phyloP scores from a whole-genome alignment of 805 yeast genomes.

The Candida chilensis region DNA sequence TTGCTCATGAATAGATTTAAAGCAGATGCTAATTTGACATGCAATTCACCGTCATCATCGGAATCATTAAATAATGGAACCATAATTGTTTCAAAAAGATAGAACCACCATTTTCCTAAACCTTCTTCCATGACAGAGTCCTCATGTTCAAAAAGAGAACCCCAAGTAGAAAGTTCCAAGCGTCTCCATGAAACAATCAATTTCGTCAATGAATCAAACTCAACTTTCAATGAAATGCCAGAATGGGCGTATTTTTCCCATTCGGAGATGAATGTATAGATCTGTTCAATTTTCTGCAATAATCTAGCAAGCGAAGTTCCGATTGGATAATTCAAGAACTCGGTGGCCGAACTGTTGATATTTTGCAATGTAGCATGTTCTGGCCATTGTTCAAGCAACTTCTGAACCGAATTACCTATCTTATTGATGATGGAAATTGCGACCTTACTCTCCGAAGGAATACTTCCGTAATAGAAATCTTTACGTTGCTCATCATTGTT shows the following conservation, averaged over 20 bases:
- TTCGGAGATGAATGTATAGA: conserved; percentile 73
- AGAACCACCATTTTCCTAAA: conserved; percentile 86
- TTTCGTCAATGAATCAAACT: conserved; percentile 48
- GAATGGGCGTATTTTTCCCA: conserved; percentile 91
- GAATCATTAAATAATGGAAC: conserved; percentile 36
- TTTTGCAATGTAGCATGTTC: conserved; percentile 87
- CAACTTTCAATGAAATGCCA: conserved; percentile 53
- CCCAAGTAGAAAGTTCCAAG: conserved; percentile 83
- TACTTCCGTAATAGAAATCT: conserved; percentile 60
- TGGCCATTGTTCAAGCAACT: conserved; percentile 70
- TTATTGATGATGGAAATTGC: conserved; percentile 43
- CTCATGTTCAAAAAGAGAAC: conserved; percentile 60
- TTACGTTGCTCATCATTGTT: too few relatives aligned
- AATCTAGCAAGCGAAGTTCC: conserved; percentile 68
- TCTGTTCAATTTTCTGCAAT: conserved; percentile 77
- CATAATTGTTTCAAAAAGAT: conserved; percentile 74
- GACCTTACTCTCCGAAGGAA: conserved; percentile 47
- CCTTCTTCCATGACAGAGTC: conserved; percentile 34
- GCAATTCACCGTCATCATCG: conserved; percentile 12
- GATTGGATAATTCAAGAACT: conserved; percentile 53
- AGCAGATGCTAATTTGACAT: conserved; percentile 36
- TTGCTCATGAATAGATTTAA: conserved; percentile 70
- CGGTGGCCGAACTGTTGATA: conserved; percentile 52
- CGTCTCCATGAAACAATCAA: conserved; percentile 88
- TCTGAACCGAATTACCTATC: conserved; percentile 33